A percentile compares a stretch with the other conserved stretches of the same genome.
Evolutionary conservation across 495 filamentous ascomycete species (phyloP).

Genomic region (Podospora fimiseda): DNA sequence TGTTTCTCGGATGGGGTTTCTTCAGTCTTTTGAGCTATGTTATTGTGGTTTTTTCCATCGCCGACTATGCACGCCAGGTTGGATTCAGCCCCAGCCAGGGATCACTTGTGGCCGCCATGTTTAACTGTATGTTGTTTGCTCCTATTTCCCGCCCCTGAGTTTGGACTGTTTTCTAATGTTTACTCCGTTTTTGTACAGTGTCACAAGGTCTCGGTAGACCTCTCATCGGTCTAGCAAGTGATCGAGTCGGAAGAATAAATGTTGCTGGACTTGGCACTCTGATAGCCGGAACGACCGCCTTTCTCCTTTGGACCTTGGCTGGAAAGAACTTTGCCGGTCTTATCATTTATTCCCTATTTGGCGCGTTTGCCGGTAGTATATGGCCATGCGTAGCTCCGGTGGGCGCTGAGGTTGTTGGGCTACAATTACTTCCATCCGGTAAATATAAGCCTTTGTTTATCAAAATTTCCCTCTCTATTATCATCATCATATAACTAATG

Average conservation of each 20-base stretch:
- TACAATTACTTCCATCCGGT: constrained; percentile 63
- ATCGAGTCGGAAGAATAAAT: constrained; percentile 61
- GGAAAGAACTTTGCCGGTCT: constrained; percentile 59
- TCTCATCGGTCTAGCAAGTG: constrained; percentile 60
- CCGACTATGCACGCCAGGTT: constrained; percentile 58
- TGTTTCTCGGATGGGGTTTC: constrained; percentile 62
- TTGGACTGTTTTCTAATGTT: too few species aligned
- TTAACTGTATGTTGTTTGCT: constrained; percentile 53
- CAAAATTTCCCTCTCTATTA: background rate
- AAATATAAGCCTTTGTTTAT: too few species aligned
- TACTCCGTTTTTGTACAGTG: too few species aligned
- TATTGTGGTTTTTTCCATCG: constrained; percentile 64
- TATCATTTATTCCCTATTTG: constrained; percentile 66
- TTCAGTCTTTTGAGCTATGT: constrained; percentile 69
- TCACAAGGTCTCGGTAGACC: constrained; percentile 48
- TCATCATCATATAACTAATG: background rate
- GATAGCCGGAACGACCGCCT: constrained; percentile 51
- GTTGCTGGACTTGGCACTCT: constrained; percentile 56
- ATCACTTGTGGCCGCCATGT: constrained; percentile 61
- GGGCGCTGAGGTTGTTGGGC: constrained; percentile 68
- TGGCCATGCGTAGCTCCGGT: constrained; percentile 72
- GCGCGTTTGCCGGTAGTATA: constrained; percentile 64
- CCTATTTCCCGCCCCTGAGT: too few species aligned
- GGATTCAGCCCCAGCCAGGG: constrained; percentile 62
- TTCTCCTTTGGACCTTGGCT: constrained; percentile 63